Conservation (phyloP, 2,329 filamentous ascomycete genomes). For the Penicillium digitatum region DNA sequence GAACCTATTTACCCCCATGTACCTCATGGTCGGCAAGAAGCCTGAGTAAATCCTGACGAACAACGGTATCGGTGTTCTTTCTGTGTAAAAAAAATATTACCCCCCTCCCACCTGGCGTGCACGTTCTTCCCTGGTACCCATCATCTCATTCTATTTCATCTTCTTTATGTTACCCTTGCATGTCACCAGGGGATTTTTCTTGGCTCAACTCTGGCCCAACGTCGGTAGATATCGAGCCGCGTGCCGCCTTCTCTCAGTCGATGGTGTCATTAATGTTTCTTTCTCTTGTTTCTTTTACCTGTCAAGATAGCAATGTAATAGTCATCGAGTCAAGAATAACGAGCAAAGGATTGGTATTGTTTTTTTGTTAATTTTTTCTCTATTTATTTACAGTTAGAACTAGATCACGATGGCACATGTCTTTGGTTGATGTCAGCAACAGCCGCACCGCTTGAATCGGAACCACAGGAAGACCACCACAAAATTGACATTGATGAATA, state of each 20-base stretch:
- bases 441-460: neutral
- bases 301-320: constrained; percentile 27
- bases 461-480: neutral
- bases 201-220: constrained; percentile 3
- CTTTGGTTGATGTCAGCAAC: neutral
- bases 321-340: constrained; percentile 28
- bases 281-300: constrained; percentile 17
- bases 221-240: constrained; percentile 6
- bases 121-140: constrained; percentile 13
- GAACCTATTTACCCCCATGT: constrained; percentile 98
- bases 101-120: constrained; percentile 11
- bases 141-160: constrained; percentile 9
- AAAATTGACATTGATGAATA: neutral
- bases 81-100: constrained; percentile 8
- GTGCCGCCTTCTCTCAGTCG: constrained; percentile 4
- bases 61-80: constrained; percentile 1
- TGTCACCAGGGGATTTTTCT: constrained; percentile 3
- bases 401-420: neutral
- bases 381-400: neutral
- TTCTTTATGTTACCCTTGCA: constrained; percentile 7
- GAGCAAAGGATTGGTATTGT: constrained; percentile 20
- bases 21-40: constrained; percentile 91
- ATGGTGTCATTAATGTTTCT: constrained; percentile 17
- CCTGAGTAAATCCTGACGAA: constrained; percentile 47
- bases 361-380: neutral